Evolutionary conservation across 768 basidiomycete species (phyloP).

Genomic region (Psilocybe subaeruginosa): DNA sequence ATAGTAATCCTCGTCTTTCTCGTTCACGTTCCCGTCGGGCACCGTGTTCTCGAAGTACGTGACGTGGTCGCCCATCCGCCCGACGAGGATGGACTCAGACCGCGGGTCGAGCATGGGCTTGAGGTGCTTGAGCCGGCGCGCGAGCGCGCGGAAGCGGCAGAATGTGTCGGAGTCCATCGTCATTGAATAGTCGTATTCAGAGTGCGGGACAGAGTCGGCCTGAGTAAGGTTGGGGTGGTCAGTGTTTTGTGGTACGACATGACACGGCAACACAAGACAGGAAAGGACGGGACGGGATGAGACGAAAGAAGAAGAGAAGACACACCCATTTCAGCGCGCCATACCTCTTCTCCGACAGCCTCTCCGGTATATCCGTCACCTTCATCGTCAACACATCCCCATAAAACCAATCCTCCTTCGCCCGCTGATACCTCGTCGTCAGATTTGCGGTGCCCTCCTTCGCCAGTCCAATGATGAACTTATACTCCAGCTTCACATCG

Average conservation of each 20-base stretch:
- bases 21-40: constrained; percentile 3
- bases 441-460: neutral
- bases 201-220: constrained; percentile 1
- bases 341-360: constrained; percentile 14
- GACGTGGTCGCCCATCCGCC: constrained; percentile 5
- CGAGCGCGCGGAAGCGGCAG: constrained; percentile 5
- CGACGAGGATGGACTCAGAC: constrained; percentile 8
- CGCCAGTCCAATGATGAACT: constrained; percentile 9
- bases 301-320: neutral
- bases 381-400: constrained; percentile 3
- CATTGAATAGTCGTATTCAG: constrained; percentile 10
- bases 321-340: constrained; percentile 14
- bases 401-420: neutral
- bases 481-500: constrained; percentile 2
- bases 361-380: constrained; percentile 9
- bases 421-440: neutral
- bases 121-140: neutral
- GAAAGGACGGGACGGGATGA: neutral
- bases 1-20: constrained; percentile 3
- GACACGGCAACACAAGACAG: neutral
- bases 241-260: no score
- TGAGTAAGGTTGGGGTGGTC: neutral
- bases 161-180: constrained; percentile 13
- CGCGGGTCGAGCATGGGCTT: constrained; percentile 1
- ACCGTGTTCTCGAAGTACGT: constrained; percentile 7